Conservation (phyloP, 2,329 filamentous ascomycete species). For the Verticillium alfalfae region DNA sequence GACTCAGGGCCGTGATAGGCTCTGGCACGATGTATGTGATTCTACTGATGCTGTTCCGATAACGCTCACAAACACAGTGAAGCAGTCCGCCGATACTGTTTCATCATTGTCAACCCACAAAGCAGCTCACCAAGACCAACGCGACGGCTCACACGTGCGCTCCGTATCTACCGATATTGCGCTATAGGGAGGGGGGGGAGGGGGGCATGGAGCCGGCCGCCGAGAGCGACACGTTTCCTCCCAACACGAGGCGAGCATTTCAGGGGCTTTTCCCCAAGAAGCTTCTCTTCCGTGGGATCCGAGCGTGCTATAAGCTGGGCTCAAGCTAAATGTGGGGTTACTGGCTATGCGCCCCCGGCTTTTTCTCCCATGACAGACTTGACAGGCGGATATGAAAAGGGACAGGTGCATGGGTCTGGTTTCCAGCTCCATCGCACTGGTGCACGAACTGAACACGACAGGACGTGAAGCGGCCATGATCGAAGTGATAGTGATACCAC, state of each 20-base stretch:
- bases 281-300: neutral
- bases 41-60: too few species aligned
- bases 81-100: too few species aligned
- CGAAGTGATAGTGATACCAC: neutral
- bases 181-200: neutral
- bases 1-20: neutral
- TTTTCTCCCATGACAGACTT: neutral
- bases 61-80: too few species aligned
- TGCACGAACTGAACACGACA: neutral
- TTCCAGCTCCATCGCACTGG: neutral
- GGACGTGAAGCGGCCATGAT: neutral
- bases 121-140: neutral
- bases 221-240: neutral
- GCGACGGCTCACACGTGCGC: neutral
- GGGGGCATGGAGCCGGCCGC: neutral
- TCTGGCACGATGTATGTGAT: too few species aligned
- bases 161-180: neutral
- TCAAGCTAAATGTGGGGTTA: neutral
- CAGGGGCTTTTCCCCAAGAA: neutral
- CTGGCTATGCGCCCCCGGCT: neutral
- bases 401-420: neutral
- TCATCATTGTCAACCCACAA: neutral
- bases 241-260: neutral
- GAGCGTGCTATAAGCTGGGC: neutral
- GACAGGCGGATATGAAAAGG: neutral